Base-by-base conservation (phyloP, 176 grass and related monocot genomes). In the Avena sativa region DNA sequence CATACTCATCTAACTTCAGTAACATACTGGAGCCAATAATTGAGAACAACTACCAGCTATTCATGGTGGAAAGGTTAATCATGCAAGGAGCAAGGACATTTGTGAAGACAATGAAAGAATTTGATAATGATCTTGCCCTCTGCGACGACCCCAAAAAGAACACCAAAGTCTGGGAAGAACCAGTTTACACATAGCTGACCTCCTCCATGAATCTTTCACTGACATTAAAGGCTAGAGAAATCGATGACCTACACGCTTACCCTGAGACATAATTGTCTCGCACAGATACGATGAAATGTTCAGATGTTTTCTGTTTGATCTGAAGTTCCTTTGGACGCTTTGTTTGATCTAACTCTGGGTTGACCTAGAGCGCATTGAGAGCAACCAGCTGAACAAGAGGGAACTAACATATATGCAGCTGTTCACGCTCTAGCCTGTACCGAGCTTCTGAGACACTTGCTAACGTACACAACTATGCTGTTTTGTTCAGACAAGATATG, bases 21-120 rank as follows among this genome's bases (percentile, higher is more conserved):
- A 64, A 62, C 79, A 91, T 98, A 88, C 81, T 98, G 88, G 86
- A 94, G 78, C 89, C 89, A 38, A 52, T 93, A 48, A 85, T 94
- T 7, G 68, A 94, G 79, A 98, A 98, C 79, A 95, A 95, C 71
- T 93, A 98, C 86, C 93, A 94, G 71, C 83, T 96, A 70, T 98
- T 98, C 74, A 98, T 98, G 83, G 80, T 98, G 10, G 96, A 98
- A 87, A 98, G 93, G 83, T 79, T 98, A 85, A 77, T 98, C n/a
- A 91, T 95, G 88, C 89, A 88, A 89, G 94, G 92, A 21, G 92
- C 92, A 62, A 98, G 57, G 88, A 94, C 71, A 3, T 93, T 94
- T 74, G 92, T 96, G 71, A 98, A 98, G 88, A 98, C 97, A 28
- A 92, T 96, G 81, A 94, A 96, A 83, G 97, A 98, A 87, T 88